A percentile compares a stretch with the other conserved stretches of the same genome.
Evolutionary conservation across 2,329 filamentous ascomycete genomes (phyloP).

Genomic region (Aspergillus sp.): DNA sequence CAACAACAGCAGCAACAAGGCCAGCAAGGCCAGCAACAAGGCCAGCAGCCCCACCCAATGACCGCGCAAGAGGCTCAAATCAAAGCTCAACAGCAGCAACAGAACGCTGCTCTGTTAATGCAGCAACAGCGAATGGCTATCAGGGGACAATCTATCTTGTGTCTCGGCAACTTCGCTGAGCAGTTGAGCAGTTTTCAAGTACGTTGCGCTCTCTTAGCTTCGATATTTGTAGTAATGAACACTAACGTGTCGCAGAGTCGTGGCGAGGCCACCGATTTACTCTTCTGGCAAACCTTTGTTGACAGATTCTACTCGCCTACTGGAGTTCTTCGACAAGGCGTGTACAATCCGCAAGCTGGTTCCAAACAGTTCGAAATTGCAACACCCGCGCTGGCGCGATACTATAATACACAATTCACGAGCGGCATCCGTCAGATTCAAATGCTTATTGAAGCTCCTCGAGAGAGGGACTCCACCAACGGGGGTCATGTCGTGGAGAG

Average conservation of each 20-base stretch:
- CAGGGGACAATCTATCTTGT: conserved; percentile 54
- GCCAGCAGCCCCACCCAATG: conserved; percentile 43
- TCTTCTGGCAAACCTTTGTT: conserved; percentile 81
- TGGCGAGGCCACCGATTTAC: conserved; percentile 69
- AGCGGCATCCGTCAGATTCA: conserved; percentile 86
- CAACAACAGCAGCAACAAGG: conserved; percentile 39
- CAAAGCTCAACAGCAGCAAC: conserved; percentile 43
- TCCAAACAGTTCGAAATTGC: conserved; percentile 87
- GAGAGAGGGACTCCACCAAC: conserved; percentile 61
- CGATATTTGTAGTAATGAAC: conserved; percentile 2
- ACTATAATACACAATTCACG: conserved; percentile 86
- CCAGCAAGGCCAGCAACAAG: conserved; percentile 35
- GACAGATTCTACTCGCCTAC: conserved; percentile 76
- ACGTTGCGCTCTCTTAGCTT: conserved; percentile 44
- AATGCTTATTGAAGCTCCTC: conserved; percentile 74
- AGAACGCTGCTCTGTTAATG: conserved; percentile 45
- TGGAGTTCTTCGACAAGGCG: conserved; percentile 75
- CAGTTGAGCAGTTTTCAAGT: conserved; percentile 60
- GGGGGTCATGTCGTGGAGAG: conserved; percentile 77
- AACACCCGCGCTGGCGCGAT: conserved; percentile 79
- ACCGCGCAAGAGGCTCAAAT: conserved; percentile 45
- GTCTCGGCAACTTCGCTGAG: conserved; percentile 61
- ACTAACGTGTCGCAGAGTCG: conserved; percentile 49
- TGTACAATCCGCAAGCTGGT: conserved; percentile 60
- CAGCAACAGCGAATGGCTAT: conserved; percentile 44